phyloP scores from a whole-genome alignment of 2,329 filamentous ascomycete genomes.

The Orbilia oligospora region DNA sequence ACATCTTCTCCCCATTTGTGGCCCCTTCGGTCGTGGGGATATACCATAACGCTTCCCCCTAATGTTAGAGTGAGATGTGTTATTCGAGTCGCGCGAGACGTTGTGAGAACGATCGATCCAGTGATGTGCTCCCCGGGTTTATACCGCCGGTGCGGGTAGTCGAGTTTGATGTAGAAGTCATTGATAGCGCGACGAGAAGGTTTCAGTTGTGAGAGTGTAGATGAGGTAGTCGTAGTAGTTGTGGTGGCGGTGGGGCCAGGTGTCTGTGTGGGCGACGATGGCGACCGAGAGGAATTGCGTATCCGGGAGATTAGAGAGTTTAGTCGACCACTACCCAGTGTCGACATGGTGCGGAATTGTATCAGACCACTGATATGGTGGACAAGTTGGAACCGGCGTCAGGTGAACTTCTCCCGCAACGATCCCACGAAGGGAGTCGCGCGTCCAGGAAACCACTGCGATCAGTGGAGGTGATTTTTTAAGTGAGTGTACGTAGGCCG shows the following conservation, averaged over 20 bases:
- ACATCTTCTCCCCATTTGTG: constrained; percentile 68
- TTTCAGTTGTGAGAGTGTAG: constrained; percentile 44
- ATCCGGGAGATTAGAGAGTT: constrained; percentile 57
- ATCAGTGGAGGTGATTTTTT: constrained; percentile 28
- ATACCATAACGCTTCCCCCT: constrained; percentile 84
- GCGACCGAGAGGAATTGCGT: constrained; percentile 44
- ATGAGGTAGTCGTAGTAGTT: constrained; percentile 10
- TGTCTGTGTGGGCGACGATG: constrained; percentile 30
- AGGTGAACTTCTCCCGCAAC: constrained; percentile 38
- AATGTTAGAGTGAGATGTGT: constrained; percentile 84
- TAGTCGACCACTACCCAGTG: constrained; percentile 33
- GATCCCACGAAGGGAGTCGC: constrained; percentile 60
- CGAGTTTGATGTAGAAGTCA: constrained; percentile 83
- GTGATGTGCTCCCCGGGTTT: constrained; percentile 80
- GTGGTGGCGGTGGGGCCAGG: constrained; percentile 18
- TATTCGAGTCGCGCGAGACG: constrained; percentile 81
- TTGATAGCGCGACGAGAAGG: constrained; percentile 75
- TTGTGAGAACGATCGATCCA: constrained; percentile 79
- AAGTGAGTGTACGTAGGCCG: constrained; percentile 12
- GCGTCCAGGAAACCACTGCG: constrained; percentile 37
- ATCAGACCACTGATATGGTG: constrained; percentile 13
- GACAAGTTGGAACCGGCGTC: constrained; percentile 8
- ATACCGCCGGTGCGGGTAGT: constrained; percentile 84
- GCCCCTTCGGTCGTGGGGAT: constrained; percentile 75
- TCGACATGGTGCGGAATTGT: constrained; percentile 45